A percentile compares a stretch with the other conserved stretches of the same genome.
phyloP scores from a whole-genome alignment of 2,329 filamentous ascomycete species.

The Arthrinium phaeospermum region DNA sequence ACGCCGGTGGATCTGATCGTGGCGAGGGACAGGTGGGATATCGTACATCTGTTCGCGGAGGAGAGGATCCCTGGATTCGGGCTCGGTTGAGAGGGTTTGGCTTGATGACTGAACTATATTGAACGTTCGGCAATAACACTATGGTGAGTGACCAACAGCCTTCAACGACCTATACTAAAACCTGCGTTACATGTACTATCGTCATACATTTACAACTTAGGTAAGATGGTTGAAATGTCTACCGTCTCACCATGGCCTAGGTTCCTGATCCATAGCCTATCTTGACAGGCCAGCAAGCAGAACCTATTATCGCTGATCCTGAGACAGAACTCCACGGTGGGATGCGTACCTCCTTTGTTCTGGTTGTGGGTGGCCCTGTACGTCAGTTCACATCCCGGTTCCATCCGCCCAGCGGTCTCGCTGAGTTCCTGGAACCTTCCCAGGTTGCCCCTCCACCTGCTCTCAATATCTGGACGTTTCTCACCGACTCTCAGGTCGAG shows the following conservation, averaged over 20 bases:
- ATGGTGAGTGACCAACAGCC: too few species aligned
- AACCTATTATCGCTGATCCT: background rate
- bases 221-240: too few species aligned
- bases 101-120: background rate
- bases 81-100: background rate
- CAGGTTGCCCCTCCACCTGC: too few species aligned
- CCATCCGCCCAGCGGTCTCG: background rate
- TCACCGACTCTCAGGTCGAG: background rate
- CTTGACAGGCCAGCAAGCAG: background rate
- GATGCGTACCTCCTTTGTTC: too few species aligned
- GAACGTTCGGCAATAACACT: too few species aligned
- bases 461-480: background rate
- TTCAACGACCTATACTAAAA: too few species aligned
- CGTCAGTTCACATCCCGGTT: background rate
- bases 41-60: background rate
- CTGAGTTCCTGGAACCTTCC: background rate
- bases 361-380: background rate
- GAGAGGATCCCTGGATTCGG: background rate
- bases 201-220: too few species aligned
- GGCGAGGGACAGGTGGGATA: background rate
- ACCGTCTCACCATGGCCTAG: background rate
- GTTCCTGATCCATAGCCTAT: background rate
- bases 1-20: background rate
- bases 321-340: background rate
- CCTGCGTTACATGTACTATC: too few species aligned